A percentile compares a stretch with the other conserved stretches of the same genome.
Conservation (phyloP, 2,329 filamentous ascomycete genomes). For the Berkeleyomyces rouxiae region DNA sequence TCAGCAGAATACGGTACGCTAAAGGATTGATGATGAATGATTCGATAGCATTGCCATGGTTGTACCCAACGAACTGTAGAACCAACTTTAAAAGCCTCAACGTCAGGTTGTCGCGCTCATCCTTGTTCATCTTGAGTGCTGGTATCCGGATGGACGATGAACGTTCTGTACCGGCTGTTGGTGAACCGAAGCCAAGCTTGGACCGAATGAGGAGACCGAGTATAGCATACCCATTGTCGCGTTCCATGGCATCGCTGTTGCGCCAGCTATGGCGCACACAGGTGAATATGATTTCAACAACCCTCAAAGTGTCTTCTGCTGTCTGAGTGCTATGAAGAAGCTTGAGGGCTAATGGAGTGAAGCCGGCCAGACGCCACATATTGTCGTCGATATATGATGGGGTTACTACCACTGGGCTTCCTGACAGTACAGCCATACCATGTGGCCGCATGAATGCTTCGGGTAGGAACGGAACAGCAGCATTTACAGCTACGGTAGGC, state of each 20-base stretch:
- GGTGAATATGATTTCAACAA: conserved; percentile 70
- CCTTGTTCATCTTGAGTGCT: conserved; percentile 28
- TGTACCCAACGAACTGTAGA: conserved; percentile 77
- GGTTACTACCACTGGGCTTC: conserved; percentile 63
- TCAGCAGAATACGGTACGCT: conserved; percentile 78
- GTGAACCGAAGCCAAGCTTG: conserved; percentile 43
- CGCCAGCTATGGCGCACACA: conserved; percentile 86
- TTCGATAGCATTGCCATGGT: conserved; percentile 59
- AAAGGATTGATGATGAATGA: conserved; percentile 93
- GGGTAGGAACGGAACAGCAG: conserved; percentile 70
- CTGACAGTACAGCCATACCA: conserved; percentile 67
- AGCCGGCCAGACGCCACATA: conserved; percentile 84
- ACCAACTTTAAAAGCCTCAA: conserved; percentile 58
- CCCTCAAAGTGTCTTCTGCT: conserved; percentile 53
- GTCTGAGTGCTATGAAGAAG: conserved; percentile 62
- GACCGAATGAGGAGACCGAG: conserved; percentile 68
- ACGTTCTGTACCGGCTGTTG: background rate
- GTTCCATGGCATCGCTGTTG: conserved; percentile 96
- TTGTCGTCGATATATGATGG: conserved; percentile 82
- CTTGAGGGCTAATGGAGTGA: conserved; percentile 69
- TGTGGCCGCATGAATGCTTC: conserved; percentile 70
- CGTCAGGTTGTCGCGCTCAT: conserved; percentile 38
- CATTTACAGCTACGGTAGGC: conserved; percentile 72
- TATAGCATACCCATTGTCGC: conserved; percentile 84
- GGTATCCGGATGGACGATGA: background rate